Percentiles rank a stretch among this genome's conserved stretches.
These are phyloP conservation scores for Cryptococcus sp. DNA, from an alignment of 1,284 basidiomycete species.

Conservation along the genomic window DNA sequence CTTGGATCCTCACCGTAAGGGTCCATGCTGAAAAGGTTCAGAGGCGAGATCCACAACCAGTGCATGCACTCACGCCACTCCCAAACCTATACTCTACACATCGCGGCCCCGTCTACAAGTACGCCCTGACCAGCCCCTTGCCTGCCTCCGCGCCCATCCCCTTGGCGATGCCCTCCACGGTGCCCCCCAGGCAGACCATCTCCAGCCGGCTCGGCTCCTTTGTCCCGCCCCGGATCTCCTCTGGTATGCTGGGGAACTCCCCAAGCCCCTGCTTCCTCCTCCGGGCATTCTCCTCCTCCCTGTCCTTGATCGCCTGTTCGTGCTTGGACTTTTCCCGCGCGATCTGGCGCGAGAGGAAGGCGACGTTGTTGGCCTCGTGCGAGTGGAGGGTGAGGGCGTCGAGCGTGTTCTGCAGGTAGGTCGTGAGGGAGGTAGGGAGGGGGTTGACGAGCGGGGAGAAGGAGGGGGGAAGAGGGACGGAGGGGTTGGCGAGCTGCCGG, in stretches of 20 bases:
- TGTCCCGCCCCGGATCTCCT: conserved; percentile 78
- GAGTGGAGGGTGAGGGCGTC: conserved; percentile 81
- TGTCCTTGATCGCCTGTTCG: conserved; percentile 73
- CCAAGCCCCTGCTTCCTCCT: conserved; percentile 79
- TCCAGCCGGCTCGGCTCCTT: conserved; percentile 87
- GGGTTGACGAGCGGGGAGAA: conserved; percentile 54
- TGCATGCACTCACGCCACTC: no score
- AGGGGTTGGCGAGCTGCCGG: conserved; percentile 31
- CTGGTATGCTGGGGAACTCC: conserved; percentile 82
- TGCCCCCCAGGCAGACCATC: conserved; percentile 79
- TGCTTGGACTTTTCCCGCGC: conserved; percentile 80
- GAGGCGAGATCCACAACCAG: no score
- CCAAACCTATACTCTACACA: no score
- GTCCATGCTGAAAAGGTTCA: no score
- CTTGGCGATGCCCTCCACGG: conserved; percentile 78
- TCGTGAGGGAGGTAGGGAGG: conserved; percentile 53
- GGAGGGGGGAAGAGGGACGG: conserved; percentile 53
- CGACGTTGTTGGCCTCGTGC: conserved; percentile 89
- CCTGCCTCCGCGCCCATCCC: conserved; percentile 69
- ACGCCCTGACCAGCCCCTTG: conserved; percentile 49
- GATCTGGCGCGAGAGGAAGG: conserved; percentile 87
- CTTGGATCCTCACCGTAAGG: no score
- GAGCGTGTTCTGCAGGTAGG: conserved; percentile 69
- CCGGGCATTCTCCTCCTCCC: conserved; percentile 83
- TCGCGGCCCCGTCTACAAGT: conserved; percentile 26